Conservation (phyloP, 2,329 filamentous ascomycete species). For the Penicillium rolfsii region DNA sequence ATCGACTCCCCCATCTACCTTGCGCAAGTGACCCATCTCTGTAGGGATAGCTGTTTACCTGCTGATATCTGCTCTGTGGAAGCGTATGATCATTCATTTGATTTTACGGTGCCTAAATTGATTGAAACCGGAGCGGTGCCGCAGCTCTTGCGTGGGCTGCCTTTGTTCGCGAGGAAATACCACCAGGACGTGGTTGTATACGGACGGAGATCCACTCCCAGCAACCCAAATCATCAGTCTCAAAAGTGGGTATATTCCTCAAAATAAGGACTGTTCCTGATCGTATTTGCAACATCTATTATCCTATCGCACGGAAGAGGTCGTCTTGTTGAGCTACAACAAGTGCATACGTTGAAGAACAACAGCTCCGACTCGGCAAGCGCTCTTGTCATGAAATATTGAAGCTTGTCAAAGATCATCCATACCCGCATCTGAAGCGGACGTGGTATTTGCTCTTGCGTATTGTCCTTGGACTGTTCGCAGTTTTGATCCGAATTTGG, state of each 20-base stretch:
- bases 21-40: slow-evolving; percentile 2
- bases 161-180: slow-evolving; percentile 1
- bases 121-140: neutral
- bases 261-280: neutral
- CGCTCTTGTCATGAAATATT: slow-evolving; percentile 22
- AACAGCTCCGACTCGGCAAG: slow-evolving; percentile 3
- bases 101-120: neutral
- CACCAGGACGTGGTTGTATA: slow-evolving; percentile 4
- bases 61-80: neutral
- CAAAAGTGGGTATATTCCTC: neutral
- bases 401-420: slow-evolving; percentile 1
- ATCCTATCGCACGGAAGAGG: slow-evolving; percentile 1
- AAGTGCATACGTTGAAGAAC: slow-evolving; percentile 8
- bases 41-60: neutral
- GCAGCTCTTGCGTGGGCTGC: neutral
- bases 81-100: neutral
- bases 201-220: slow-evolving; percentile 1
- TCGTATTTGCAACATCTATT: neutral
- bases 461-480: neutral
- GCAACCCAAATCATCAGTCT: neutral
- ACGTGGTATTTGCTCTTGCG: slow-evolving; percentile 8
- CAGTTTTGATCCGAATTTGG: neutral
- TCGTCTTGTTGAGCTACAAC: neutral
- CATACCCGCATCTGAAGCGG: slow-evolving; percentile 1
- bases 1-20: slow-evolving; percentile 20